These are phyloP conservation scores for Spizellomyces punctatus DNA, from an alignment of 192 early-diverging fungal species.

Conservation along the genomic window DNA sequence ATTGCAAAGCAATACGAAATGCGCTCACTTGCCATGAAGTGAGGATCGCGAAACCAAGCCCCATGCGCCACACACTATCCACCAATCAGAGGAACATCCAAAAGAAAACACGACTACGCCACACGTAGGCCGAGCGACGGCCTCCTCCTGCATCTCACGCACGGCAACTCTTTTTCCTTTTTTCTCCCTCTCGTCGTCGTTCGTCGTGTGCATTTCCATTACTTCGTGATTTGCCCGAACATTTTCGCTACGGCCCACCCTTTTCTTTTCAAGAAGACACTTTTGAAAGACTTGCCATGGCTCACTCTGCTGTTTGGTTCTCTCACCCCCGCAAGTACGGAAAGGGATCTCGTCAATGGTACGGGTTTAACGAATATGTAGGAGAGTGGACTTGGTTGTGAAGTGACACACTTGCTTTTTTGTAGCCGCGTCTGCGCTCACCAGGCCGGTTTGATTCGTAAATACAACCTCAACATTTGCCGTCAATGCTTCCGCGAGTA, in stretches of 20 bases:
- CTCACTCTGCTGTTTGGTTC: constrained; percentile 97
- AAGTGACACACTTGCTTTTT: not conserved
- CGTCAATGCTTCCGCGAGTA: constrained; percentile 99
- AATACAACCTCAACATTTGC: constrained; percentile 98
- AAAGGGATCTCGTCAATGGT: constrained; percentile 99
- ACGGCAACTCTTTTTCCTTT: not conserved
- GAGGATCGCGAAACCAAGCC: too few species aligned
- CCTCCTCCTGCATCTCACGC: not conserved
- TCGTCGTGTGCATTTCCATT: not conserved
- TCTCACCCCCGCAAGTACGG: constrained; percentile 95
- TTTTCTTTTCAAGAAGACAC: not conserved
- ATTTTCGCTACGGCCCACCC: not conserved
- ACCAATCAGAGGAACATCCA: not conserved
- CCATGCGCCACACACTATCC: not conserved
- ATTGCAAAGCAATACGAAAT: too few species aligned
- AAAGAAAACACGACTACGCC: not conserved
- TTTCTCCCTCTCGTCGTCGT: not conserved
- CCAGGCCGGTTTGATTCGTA: constrained; percentile 99
- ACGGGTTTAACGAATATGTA: constrained; percentile 22
- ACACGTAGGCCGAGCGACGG: not conserved
- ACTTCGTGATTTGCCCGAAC: not conserved
- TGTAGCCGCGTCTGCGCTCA: constrained; percentile 95
- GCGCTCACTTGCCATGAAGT: too few species aligned
- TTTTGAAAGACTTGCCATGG: constrained; percentile 67
- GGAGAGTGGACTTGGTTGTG: not conserved